phyloP scores from a whole-genome alignment of 345 rosid genomes.

The Acer negundo region DNA sequence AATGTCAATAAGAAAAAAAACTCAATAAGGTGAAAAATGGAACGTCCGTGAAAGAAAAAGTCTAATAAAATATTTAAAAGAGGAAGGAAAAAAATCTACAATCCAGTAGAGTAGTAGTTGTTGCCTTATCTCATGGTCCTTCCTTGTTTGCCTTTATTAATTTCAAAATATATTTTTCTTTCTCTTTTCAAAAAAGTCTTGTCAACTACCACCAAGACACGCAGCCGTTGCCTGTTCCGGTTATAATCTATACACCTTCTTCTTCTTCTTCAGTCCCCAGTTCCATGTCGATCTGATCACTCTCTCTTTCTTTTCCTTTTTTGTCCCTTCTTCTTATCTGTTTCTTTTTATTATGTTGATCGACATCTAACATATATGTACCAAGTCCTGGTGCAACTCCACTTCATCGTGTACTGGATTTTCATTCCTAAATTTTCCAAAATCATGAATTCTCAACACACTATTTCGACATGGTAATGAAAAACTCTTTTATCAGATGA shows the following conservation, averaged over 20 bases:
- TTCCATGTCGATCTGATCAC: slow-evolving; percentile 6
- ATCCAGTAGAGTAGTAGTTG: slow-evolving; percentile 6
- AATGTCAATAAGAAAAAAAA: slow-evolving; percentile 17
- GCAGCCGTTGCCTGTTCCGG: slow-evolving; percentile 53
- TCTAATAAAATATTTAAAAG: slow-evolving; percentile 19
- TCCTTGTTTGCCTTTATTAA: slow-evolving; percentile 38
- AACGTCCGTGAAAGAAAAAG: slow-evolving; percentile 32
- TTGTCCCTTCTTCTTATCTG: slow-evolving; percentile 12
- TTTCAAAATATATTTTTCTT: slow-evolving; percentile 35
- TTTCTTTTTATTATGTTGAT: slow-evolving; percentile 16
- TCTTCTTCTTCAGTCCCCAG: slow-evolving; percentile 16
- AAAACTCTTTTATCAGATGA: slow-evolving; percentile 4
- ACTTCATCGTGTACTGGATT: slow-evolving; percentile 32
- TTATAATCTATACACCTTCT: slow-evolving; percentile 6
- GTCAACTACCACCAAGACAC: slow-evolving; percentile 55
- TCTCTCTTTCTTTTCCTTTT: neutral
- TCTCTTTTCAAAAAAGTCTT: slow-evolving; percentile 49
- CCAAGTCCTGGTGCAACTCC: slow-evolving; percentile 56
- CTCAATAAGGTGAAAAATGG: slow-evolving; percentile 12
- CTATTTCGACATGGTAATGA: slow-evolving; percentile 31
- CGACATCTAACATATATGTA: slow-evolving; percentile 28
- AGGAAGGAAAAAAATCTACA: slow-evolving; percentile 16
- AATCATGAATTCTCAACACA: slow-evolving; percentile 31
- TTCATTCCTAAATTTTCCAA: slow-evolving; percentile 10
- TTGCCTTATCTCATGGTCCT: slow-evolving; percentile 47